Conservation (phyloP, 208 protist species). For the Crithidia brevicula region DNA sequence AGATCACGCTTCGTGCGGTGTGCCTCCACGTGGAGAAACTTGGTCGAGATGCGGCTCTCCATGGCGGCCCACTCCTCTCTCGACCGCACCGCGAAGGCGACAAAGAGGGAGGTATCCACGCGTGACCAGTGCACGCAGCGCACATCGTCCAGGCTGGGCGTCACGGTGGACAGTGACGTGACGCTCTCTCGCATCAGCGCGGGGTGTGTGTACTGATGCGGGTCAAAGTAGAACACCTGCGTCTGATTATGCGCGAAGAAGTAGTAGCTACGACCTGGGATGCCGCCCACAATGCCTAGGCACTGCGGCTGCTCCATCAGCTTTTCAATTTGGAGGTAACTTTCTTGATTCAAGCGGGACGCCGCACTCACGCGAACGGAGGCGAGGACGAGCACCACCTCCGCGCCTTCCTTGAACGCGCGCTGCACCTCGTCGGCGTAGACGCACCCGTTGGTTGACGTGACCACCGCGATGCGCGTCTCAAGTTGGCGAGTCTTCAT, state of each 20-base stretch:
- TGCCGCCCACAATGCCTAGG: slow-evolving; percentile 74
- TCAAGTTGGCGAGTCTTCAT: slow-evolving; percentile 31
- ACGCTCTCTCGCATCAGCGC: slow-evolving; percentile 33
- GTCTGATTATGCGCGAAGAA: slow-evolving; percentile 68
- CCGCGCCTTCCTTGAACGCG: slow-evolving; percentile 31
- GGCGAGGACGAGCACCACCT: slow-evolving; percentile 65
- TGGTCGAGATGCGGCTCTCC: slow-evolving; percentile 29
- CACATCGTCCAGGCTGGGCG: slow-evolving; percentile 41
- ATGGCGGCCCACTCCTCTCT: slow-evolving; percentile 46
- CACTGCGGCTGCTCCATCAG: slow-evolving; percentile 60
- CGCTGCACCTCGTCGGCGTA: slow-evolving; percentile 48
- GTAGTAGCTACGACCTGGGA: slow-evolving; percentile 71
- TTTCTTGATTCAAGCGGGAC: slow-evolving; percentile 50
- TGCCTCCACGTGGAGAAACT: slow-evolving; percentile 43
- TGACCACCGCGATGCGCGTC: slow-evolving; percentile 48
- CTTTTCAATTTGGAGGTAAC: slow-evolving; percentile 58
- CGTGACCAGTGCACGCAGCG: slow-evolving; percentile 58
- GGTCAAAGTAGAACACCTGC: slow-evolving; percentile 77
- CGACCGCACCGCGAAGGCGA: slow-evolving; percentile 61
- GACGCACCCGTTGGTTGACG: slow-evolving; percentile 47
- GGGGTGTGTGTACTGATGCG: slow-evolving; percentile 54
- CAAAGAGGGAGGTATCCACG: slow-evolving; percentile 72
- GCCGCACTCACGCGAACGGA: slow-evolving; percentile 52
- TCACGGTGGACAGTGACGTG: slow-evolving; percentile 26
- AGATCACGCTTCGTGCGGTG: slow-evolving; percentile 24